Conservation (phyloP, 2,329 filamentous ascomycete species). For the Phialophora chinensis region DNA sequence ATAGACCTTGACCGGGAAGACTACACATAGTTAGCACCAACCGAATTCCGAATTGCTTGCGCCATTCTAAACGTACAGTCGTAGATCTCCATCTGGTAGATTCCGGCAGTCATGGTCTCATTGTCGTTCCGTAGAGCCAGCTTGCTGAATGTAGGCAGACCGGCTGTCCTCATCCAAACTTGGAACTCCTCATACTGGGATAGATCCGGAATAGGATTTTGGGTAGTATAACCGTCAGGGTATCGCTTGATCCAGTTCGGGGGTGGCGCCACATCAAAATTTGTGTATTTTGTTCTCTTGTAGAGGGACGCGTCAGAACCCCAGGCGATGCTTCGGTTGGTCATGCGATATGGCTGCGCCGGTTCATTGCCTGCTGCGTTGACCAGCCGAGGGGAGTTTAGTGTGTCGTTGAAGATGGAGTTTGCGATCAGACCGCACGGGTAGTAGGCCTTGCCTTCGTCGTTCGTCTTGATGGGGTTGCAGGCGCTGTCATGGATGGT, state of each 20-base stretch:
- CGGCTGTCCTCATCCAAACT: conserved; percentile 98
- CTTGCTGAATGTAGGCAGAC: conserved; percentile 93
- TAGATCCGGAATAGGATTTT: conserved; percentile 72
- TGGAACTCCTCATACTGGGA: conserved; percentile 83
- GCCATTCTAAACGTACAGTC: conserved; percentile 66
- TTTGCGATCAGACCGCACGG: conserved; percentile 97
- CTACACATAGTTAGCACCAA: conserved; percentile 53
- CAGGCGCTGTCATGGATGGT: conserved; percentile 74
- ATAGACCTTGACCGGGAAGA: conserved; percentile 71
- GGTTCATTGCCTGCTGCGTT: conserved; percentile 53
- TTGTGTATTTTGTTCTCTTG: conserved; percentile 69
- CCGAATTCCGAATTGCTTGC: conserved; percentile 14
- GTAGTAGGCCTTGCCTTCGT: conserved; percentile 75
- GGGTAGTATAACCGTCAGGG: conserved; percentile 70
- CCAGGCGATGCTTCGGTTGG: conserved; percentile 82
- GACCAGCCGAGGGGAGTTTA: conserved; percentile 67
- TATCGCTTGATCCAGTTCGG: conserved; percentile 82
- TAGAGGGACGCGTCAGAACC: conserved; percentile 80
- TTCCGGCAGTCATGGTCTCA: conserved; percentile 69
- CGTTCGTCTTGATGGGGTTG: conserved; percentile 68
- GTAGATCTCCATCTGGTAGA: conserved; percentile 76
- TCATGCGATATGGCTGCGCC: conserved; percentile 72
- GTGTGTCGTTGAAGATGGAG: conserved; percentile 95
- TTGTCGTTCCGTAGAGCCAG: conserved; percentile 82
- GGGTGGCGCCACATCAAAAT: conserved; percentile 73